phyloP scores from a whole-genome alignment of 768 basidiomycete genomes.

The Boletus subcaerulescens region DNA sequence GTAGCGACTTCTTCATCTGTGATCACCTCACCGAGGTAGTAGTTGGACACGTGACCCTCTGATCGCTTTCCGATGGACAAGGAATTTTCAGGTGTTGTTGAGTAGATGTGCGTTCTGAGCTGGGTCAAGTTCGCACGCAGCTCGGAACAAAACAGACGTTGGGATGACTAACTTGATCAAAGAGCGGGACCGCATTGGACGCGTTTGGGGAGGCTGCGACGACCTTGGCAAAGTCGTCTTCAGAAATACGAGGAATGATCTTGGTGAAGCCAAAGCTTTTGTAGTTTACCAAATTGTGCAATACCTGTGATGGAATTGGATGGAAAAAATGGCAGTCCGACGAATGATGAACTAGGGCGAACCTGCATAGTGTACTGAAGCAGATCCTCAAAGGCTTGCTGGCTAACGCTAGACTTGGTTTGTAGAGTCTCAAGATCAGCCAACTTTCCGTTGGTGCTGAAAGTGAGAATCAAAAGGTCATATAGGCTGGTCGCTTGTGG shows the following conservation, averaged over 20 bases:
- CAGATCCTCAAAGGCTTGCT: slow-evolving; percentile 65
- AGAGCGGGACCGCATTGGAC: slow-evolving; percentile 53
- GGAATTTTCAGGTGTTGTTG: slow-evolving; percentile 56
- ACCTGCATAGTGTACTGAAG: slow-evolving; percentile 77
- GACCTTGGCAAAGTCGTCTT: slow-evolving; percentile 60
- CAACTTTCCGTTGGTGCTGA: slow-evolving; percentile 58
- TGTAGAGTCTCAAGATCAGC: slow-evolving; percentile 55
- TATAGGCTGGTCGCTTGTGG: slow-evolving; percentile 63
- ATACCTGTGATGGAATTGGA: slow-evolving; percentile 22
- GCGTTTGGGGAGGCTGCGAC: slow-evolving; percentile 60
- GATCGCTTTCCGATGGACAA: slow-evolving; percentile 78
- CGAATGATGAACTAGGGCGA: neutral
- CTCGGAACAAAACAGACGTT: neutral
- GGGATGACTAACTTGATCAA: slow-evolving; percentile 50
- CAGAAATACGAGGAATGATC: slow-evolving; percentile 69
- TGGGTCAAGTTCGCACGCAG: slow-evolving; percentile 26
- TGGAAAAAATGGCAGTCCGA: neutral
- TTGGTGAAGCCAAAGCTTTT: slow-evolving; percentile 84
- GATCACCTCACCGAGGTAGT: slow-evolving; percentile 74
- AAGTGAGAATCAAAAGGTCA: slow-evolving; percentile 67
- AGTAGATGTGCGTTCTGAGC: slow-evolving; percentile 76
- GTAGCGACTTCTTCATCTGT: slow-evolving; percentile 76
- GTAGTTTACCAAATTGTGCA: slow-evolving; percentile 59
- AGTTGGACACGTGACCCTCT: slow-evolving; percentile 78
- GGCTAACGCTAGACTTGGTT: slow-evolving; percentile 48